phyloP scores from a whole-genome alignment of 768 basidiomycete species.

The Agaricus blazei region DNA sequence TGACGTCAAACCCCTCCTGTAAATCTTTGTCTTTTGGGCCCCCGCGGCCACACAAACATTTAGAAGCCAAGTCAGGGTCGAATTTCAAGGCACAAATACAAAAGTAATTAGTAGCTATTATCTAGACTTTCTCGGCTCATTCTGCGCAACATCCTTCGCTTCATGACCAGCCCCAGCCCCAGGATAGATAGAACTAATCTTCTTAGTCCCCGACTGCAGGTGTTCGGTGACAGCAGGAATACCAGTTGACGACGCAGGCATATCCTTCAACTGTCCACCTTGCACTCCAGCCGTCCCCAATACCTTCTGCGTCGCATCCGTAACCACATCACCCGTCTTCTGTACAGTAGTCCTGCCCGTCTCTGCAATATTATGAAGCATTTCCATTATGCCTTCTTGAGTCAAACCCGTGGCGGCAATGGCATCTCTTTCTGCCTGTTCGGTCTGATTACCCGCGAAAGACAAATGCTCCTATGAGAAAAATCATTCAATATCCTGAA shows the following conservation, averaged over 20 bases:
- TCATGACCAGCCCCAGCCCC: slow-evolving; percentile 16
- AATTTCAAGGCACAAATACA: background rate
- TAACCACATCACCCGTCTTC: background rate
- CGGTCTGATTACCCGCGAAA: background rate
- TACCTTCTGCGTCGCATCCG: background rate
- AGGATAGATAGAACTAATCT: slow-evolving; percentile 26
- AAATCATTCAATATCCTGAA: background rate
- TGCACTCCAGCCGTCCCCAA: slow-evolving; percentile 1
- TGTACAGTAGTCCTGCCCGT: slow-evolving; percentile 4
- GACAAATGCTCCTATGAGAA: background rate
- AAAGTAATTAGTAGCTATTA: background rate
- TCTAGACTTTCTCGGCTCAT: slow-evolving; percentile 7
- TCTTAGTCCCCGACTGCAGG: slow-evolving; percentile 33
- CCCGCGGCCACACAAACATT: too few species aligned
- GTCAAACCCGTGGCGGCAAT: background rate
- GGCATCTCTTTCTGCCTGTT: background rate
- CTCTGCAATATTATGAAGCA: background rate
- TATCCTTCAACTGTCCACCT: slow-evolving; percentile 3
- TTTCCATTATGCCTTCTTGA: slow-evolving; percentile 3
- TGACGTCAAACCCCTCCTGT: too few species aligned
- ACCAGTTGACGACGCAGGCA: slow-evolving; percentile 6
- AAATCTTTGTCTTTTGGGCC: too few species aligned
- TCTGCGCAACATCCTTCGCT: slow-evolving; percentile 18
- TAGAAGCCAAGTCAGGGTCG: too few species aligned
- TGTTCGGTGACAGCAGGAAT: slow-evolving; percentile 34